Evolutionary conservation across 208 protist genomes (phyloP), one percentile per base, ranked within the genome.

Genomic region (Perkinsela sp.): DNA sequence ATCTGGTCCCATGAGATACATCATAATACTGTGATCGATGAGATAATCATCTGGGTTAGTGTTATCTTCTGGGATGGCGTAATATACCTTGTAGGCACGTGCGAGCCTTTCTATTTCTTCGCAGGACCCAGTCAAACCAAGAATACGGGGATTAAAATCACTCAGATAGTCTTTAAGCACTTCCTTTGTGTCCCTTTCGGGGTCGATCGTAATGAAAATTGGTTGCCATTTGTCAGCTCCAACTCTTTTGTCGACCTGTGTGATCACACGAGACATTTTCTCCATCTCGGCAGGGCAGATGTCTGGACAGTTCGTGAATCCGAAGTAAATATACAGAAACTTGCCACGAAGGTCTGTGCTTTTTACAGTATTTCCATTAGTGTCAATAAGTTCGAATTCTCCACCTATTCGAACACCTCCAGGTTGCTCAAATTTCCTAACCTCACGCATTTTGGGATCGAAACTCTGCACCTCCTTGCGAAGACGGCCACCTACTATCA

Each of bases 301-400:
- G 72, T 96, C 93, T 1, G 93, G 93, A 76, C 93, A 96, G 77
- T 91, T 90, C 0, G 90, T 95, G 77, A 96, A 96, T 48, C 93
- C 93, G 78, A 96, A 96, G 77, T 96, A 96, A 30, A 96, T 81
- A 66, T 95, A 87, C 30, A 85, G 31, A 78, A 80, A 95, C 75
- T 94, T 90, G 16, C 92, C 93, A 28, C 73, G 66, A 31, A 94
- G 78, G 69, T 94, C 80, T 70, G 76, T 70, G 30, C 84, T 76
- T 2, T 79, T 85, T 65, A 85, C 76, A 22, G 68, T 80, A 72
- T 80, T 83, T 16, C 82, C 82, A 29, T 69, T 28, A 0, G 77
- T 81, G 65, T 79, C 72, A 6, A 72, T 72, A 2, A 88, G 72
- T 28, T 71, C 78, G 67, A 88, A 88, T 28, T 80, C 79, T 1